Evolutionary conservation across 129 eudicot species (phyloP).

Genomic region (Lactuca saligna): DNA sequence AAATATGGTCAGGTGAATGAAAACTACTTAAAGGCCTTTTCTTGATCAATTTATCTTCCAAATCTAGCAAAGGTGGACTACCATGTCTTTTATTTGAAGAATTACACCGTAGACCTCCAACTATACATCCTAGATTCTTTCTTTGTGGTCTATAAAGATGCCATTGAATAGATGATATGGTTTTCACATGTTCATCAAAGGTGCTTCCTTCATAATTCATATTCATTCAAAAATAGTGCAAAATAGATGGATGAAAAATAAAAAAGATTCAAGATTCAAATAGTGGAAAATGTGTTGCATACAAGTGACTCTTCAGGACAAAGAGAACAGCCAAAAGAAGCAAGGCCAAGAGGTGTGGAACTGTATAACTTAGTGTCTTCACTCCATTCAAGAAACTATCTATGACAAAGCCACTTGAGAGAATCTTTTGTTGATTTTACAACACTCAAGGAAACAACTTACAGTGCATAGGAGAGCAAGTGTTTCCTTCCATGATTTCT

Average conservation of each 20-base stretch:
- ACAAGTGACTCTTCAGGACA: slow-evolving; percentile 97
- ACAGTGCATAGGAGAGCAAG: slow-evolving; percentile 95
- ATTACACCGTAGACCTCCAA: no score
- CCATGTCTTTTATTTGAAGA: slow-evolving; percentile 52
- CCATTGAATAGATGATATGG: slow-evolving; percentile 33
- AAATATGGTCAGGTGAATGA: no score
- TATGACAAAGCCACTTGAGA: slow-evolving; percentile 84
- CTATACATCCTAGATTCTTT: no score
- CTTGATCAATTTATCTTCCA: slow-evolving; percentile 53
- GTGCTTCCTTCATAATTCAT: slow-evolving; percentile 92
- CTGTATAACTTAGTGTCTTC: slow-evolving; percentile 85
- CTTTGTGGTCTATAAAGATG: no score
- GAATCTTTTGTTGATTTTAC: slow-evolving; percentile 83
- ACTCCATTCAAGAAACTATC: slow-evolving; percentile 90
- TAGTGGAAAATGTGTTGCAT: slow-evolving; percentile 28
- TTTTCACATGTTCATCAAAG: slow-evolving; percentile 39
- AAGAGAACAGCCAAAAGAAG: slow-evolving; percentile 94
- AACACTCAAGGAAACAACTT: slow-evolving; percentile 43
- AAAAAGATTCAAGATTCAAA: neutral
- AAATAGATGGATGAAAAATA: no score
- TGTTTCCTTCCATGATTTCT: slow-evolving; percentile 95
- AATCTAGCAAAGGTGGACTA: slow-evolving; percentile 48
- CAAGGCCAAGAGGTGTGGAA: slow-evolving; percentile 92
- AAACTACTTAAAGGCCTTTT: slow-evolving; percentile 42
- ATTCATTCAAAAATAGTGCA: slow-evolving; percentile 18